phyloP scores from a whole-genome alignment of 192 early-diverging fungal genomes.

The Linderina pennispora region DNA sequence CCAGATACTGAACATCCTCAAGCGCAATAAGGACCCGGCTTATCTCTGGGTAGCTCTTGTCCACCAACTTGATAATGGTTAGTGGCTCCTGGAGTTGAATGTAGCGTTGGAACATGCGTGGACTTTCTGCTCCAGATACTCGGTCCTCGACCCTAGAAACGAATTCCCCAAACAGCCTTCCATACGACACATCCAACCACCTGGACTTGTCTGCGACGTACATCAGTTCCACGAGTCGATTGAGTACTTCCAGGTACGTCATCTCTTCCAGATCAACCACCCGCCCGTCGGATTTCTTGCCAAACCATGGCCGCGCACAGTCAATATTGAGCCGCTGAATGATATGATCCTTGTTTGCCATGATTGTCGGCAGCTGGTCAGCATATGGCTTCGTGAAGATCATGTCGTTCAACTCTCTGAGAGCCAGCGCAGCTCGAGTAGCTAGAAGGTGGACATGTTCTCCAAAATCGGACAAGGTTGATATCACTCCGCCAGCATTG shows the following conservation, averaged over 20 bases:
- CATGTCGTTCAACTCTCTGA: conserved; percentile 74
- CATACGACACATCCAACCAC: conserved; percentile 75
- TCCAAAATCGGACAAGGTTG: conserved; percentile 82
- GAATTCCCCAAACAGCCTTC: conserved; percentile 72
- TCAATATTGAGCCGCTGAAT: conserved; percentile 85
- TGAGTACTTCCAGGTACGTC: conserved; percentile 83
- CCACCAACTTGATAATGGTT: conserved; percentile 12
- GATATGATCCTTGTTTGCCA: conserved; percentile 83
- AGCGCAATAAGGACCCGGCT: conserved; percentile 13
- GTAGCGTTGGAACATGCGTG: no score
- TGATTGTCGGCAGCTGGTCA: conserved; percentile 63
- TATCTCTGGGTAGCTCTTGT: conserved; percentile 6
- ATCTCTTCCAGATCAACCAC: conserved; percentile 83
- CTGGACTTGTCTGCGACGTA: conserved; percentile 64
- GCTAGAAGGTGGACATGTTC: conserved; percentile 92
- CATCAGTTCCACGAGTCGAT: conserved; percentile 75
- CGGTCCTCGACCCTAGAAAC: no score
- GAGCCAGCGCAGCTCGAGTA: conserved; percentile 73
- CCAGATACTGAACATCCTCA: conserved; percentile 30
- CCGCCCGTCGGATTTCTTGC: conserved; percentile 67
- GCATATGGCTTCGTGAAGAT: conserved; percentile 80
- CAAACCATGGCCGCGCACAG: conserved; percentile 94
- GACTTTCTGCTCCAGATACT: no score
- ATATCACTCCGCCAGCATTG: conserved; percentile 72
- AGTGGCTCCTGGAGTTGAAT: no score